phyloP scores from a whole-genome alignment of 176 grass and related monocot genomes.

The Microstegium vimineum region DNA sequence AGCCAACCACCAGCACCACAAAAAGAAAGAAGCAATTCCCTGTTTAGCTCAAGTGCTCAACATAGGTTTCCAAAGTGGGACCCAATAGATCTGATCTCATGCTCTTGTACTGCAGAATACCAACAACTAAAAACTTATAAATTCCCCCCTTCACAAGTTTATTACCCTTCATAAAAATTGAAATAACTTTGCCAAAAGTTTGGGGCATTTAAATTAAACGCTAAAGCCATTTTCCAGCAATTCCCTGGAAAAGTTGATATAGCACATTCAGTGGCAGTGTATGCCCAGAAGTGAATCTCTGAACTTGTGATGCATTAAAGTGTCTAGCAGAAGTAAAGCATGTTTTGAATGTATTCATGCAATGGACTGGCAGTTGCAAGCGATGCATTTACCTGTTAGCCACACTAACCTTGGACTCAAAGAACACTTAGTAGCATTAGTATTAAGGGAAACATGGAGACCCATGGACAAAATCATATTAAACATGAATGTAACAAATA shows the following conservation, averaged over 20 bases:
- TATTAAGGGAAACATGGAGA: background rate
- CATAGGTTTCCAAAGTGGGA: background rate
- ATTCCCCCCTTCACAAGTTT: background rate
- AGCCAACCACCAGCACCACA: background rate
- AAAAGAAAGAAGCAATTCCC: background rate
- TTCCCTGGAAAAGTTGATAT: background rate
- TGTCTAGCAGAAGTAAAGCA: background rate
- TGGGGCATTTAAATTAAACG: background rate
- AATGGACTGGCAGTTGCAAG: background rate
- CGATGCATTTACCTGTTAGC: background rate
- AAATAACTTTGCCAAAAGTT: background rate
- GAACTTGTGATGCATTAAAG: background rate
- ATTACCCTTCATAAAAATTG: background rate
- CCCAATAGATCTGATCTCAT: background rate
- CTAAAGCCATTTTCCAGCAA: background rate
- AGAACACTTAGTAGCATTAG: background rate
- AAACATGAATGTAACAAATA: slow-evolving; percentile 1
- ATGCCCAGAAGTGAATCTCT: background rate
- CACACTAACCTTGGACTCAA: background rate
- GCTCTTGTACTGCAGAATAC: background rate
- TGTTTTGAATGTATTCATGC: background rate
- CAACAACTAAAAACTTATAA: background rate
- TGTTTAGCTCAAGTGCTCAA: background rate
- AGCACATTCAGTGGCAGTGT: background rate
- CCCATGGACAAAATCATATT: background rate